Base-by-base conservation (phyloP, 2,329 filamentous ascomycete species). In the Aspergillus japonicus region DNA sequence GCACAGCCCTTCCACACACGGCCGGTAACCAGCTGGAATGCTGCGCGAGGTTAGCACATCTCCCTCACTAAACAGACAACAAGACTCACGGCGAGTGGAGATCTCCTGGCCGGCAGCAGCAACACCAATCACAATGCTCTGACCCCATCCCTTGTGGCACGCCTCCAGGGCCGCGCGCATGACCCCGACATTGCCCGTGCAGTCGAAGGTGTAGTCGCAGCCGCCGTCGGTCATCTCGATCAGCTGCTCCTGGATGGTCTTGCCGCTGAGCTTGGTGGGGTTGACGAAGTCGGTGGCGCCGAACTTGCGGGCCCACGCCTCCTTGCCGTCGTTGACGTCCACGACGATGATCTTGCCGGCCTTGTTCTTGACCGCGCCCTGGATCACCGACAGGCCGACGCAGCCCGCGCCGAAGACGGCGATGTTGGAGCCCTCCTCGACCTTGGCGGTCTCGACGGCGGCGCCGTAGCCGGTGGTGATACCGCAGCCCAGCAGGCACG, bases 381-480 rank as follows among this genome's bases (percentile, higher is more conserved):
- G 95, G 67, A 98, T 91, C 61, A 98, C 95, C 7, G 90, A 95
- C 47, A 99, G 85, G 75, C 95, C 95, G 66, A 99, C 95, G 73
- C 95, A 99, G 62, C 95, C 95, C 54, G 92, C 94, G 66, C 95
- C 95, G 74, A 99, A 99, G 73, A 99, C 82, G 67, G 94, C 95
- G 39, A 97, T 83, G 75, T 89, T 96, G 71, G 90, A 89, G 58
- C 93, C 94, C 78, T 92, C 86, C 80, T 98, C 93, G 31, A 98
- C 87, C 68, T 90, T 90, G 69, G 95, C 95, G 4, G 94, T 98
- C 74, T 96, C 94, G 66, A 91, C 88, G 53, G 95, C 95, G 12
- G 95, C 95, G 71, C 95, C 95, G 82, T 98, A 99, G 44, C 95
- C 95, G 39, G 95, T 99, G 63, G 95, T 99, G 82, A 99, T 98